Conservation (phyloP, 1,284 basidiomycete species). For the Cryptococcus neoformans region DNA sequence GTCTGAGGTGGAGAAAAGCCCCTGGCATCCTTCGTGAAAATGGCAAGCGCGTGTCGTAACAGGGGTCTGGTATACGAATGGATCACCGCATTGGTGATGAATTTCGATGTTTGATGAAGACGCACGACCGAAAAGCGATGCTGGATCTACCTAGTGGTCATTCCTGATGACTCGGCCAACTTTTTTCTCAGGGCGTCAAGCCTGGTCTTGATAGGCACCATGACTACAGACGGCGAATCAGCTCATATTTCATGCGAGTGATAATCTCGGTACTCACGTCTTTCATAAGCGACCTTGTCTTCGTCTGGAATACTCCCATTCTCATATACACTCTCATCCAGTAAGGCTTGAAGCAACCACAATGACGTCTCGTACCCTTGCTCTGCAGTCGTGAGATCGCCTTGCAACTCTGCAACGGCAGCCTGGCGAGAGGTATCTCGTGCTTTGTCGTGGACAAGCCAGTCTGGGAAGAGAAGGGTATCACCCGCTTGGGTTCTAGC, state of each 20-base stretch:
- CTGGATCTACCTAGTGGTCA: too few species aligned
- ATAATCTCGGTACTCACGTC: conserved; percentile 58
- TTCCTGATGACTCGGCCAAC: conserved; percentile 15
- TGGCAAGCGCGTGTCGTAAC: too few species aligned
- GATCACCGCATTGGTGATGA: too few species aligned
- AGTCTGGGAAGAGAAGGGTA: conserved; percentile 54
- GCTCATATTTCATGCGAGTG: too few species aligned
- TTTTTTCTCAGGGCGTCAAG: conserved; percentile 26
- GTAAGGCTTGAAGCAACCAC: conserved; percentile 85
- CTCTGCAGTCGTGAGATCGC: conserved; percentile 73
- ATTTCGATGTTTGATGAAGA: too few species aligned
- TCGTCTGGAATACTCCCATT: conserved; percentile 80
- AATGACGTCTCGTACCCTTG: conserved; percentile 91
- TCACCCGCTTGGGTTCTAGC: conserved; percentile 53
- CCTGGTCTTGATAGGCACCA: conserved; percentile 22
- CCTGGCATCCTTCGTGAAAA: too few species aligned
- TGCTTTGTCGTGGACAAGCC: conserved; percentile 57
- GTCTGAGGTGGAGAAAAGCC: too few species aligned
- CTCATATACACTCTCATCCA: conserved; percentile 83
- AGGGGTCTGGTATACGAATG: too few species aligned
- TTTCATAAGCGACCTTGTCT: conserved; percentile 74
- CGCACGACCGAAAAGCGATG: too few species aligned
- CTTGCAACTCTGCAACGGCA: conserved; percentile 83
- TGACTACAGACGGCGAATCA: conserved; percentile 17
- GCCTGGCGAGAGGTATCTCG: conserved; percentile 73